Evolutionary conservation across 2,329 filamentous ascomycete species (phyloP).

Genomic region (Botryotinia convoluta): DNA sequence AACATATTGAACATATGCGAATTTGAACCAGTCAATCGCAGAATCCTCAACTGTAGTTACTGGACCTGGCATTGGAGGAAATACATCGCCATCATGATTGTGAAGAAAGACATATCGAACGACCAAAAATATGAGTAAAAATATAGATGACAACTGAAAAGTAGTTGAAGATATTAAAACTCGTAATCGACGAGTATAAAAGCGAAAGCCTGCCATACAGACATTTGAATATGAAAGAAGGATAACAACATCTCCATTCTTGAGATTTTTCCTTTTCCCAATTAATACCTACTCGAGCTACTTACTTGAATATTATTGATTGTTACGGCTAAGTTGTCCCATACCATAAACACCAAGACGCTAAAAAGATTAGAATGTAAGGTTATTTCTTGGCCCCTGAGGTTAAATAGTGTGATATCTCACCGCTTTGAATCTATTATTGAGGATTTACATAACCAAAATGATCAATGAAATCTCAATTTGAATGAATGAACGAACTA

Average conservation of each 20-base stretch:
- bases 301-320: not conserved
- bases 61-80: conserved; percentile 21
- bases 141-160: conserved; percentile 24
- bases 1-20: conserved; percentile 35
- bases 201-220: conserved; percentile 28
- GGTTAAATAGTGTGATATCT: not conserved
- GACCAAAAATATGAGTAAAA: conserved; percentile 24
- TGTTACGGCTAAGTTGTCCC: not conserved
- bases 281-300: not conserved
- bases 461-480: not conserved
- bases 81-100: conserved; percentile 28
- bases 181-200: conserved; percentile 29
- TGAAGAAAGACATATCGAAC: conserved; percentile 29
- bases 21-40: conserved; percentile 31
- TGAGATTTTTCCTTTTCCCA: not conserved
- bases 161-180: conserved; percentile 23
- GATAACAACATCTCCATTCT: not conserved
- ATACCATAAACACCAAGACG: conserved; percentile 5
- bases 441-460: not conserved
- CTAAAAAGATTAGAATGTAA: not conserved
- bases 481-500: not conserved
- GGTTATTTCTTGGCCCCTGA: not conserved
- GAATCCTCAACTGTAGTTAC: conserved; percentile 26
- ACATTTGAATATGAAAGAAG: conserved; percentile 11
- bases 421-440: not conserved